A percentile compares a stretch with the other conserved stretches of the same genome.
Conservation (phyloP, 371 early-diverging fungal species). For the Haplosporangium sp. region DNA sequence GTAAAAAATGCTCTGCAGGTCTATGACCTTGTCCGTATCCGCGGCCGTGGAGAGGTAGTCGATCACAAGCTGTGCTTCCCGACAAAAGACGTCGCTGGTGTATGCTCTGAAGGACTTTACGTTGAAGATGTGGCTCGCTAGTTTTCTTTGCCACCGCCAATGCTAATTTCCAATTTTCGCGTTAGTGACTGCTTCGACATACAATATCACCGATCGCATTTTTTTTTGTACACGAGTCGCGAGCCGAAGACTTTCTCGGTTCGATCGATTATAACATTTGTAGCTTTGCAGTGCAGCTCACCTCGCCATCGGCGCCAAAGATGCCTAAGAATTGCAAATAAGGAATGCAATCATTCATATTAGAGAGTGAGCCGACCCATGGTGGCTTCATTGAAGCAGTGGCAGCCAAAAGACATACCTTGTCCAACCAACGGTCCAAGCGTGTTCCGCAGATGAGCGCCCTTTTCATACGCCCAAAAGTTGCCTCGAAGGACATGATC, state of each 20-base stretch:
- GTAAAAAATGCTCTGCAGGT: conserved; percentile 60
- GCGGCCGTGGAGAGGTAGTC: conserved; percentile 53
- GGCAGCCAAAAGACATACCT: neutral
- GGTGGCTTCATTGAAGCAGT: neutral
- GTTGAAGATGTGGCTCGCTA: conserved; percentile 74
- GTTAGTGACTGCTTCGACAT: neutral
- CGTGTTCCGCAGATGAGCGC: conserved; percentile 14
- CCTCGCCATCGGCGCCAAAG: conserved; percentile 73
- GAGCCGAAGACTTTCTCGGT: too few relatives aligned
- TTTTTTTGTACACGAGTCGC: neutral
- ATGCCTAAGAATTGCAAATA: conserved; percentile 60
- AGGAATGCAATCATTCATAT: neutral
- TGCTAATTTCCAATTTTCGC: conserved; percentile 36
- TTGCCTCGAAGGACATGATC: conserved; percentile 36
- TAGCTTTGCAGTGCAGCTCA: neutral
- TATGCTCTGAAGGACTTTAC: conserved; percentile 73
- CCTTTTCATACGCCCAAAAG: conserved; percentile 45
- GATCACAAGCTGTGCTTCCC: conserved; percentile 51
- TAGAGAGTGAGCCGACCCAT: neutral
- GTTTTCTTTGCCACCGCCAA: conserved; percentile 75
- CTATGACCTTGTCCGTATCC: conserved; percentile 46
- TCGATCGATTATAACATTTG: too few relatives aligned
- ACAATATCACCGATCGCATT: neutral
- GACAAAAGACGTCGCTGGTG: conserved; percentile 57
- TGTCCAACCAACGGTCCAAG: conserved; percentile 32